Conservation (phyloP, 1,139 yeast species). For the Torulaspora globosa region DNA sequence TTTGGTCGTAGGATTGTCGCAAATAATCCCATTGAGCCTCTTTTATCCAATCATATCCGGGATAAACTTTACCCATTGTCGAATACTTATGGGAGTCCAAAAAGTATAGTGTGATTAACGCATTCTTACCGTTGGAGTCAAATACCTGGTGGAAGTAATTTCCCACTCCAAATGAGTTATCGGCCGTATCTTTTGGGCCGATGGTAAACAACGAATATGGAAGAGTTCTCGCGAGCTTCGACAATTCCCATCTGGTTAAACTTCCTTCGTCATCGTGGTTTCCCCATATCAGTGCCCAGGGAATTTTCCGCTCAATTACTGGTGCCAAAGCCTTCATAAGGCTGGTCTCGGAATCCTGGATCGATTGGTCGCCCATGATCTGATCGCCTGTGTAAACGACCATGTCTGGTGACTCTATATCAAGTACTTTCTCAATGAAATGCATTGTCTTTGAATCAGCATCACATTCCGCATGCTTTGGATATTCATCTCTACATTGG, state of each 20-base stretch:
- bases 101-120: slow-evolving; percentile 63
- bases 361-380: slow-evolving; percentile 56
- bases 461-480: slow-evolving; percentile 50
- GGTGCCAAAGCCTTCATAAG: slow-evolving; percentile 74
- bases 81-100: slow-evolving; percentile 79
- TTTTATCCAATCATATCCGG: slow-evolving; percentile 86
- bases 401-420: slow-evolving; percentile 70
- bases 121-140: slow-evolving; percentile 36
- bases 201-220: slow-evolving; percentile 63
- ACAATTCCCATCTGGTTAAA: slow-evolving; percentile 54
- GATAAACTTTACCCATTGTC: slow-evolving; percentile 55
- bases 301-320: slow-evolving; percentile 59
- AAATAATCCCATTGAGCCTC: slow-evolving; percentile 65
- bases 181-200: slow-evolving; percentile 53
- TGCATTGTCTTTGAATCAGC: slow-evolving; percentile 70
- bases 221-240: slow-evolving; percentile 50
- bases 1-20: slow-evolving; percentile 40
- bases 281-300: slow-evolving; percentile 78
- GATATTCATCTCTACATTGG: slow-evolving; percentile 65
- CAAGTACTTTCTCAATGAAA: slow-evolving; percentile 62
- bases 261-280: slow-evolving; percentile 72
- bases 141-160: slow-evolving; percentile 53
- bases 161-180: slow-evolving; percentile 65
- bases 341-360: slow-evolving; percentile 73
- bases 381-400: slow-evolving; percentile 88